Conservation (phyloP, 208 protist species). For the Porcisia hertigi region DNA sequence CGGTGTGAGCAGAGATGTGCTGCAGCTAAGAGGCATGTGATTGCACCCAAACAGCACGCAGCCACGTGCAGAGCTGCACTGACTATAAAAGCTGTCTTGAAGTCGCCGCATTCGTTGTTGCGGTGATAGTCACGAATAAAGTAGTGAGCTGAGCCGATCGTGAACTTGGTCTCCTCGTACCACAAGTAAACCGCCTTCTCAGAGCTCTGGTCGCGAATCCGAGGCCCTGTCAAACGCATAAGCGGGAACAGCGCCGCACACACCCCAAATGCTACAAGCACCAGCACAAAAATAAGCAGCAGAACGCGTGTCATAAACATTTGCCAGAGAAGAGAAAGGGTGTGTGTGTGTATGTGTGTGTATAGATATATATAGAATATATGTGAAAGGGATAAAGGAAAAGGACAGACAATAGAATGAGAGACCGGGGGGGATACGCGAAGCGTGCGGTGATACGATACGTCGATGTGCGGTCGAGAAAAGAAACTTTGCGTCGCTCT, state of each 20-base stretch:
- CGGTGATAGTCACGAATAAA: slow-evolving; percentile 11
- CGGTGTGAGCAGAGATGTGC: slow-evolving; percentile 11
- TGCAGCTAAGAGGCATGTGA: slow-evolving; percentile 15
- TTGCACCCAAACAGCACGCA: slow-evolving; percentile 14
- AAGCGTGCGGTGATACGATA: too few species aligned
- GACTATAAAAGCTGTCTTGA: background rate
- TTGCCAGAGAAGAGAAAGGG: background rate
- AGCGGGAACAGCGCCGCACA: slow-evolving; percentile 31
- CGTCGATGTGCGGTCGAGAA: too few species aligned
- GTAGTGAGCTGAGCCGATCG: background rate
- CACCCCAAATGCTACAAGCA: slow-evolving; percentile 23
- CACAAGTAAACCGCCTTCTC: slow-evolving; percentile 17
- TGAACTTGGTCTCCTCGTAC: slow-evolving; percentile 24
- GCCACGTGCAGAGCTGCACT: slow-evolving; percentile 17
- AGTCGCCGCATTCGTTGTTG: slow-evolving; percentile 4
- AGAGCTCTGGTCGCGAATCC: background rate
- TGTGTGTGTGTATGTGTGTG: background rate
- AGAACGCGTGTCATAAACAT: slow-evolving; percentile 19
- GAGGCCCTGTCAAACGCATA: slow-evolving; percentile 5
- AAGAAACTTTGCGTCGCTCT: too few species aligned
- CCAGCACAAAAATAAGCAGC: slow-evolving; percentile 21
- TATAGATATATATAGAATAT: background rate
- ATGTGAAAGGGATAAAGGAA: too few species aligned
- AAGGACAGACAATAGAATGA: too few species aligned
- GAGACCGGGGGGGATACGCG: too few species aligned